A percentile compares a stretch with the other conserved stretches of the same genome.
phyloP scores from a whole-genome alignment of 192 early-diverging fungal genomes.

The Umbelopsis sp. region DNA sequence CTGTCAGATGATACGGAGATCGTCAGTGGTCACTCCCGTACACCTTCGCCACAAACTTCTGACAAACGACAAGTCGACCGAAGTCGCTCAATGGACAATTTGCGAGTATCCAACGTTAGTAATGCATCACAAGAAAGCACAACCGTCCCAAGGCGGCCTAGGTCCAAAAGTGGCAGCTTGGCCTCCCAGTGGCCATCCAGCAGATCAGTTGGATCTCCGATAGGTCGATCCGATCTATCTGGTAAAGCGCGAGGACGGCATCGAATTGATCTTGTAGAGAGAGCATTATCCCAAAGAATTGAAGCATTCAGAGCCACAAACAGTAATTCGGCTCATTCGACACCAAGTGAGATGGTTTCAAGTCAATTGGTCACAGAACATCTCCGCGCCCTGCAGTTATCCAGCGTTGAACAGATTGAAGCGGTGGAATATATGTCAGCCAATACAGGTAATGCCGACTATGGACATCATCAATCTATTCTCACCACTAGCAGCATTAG shows the following conservation, averaged over 20 bases:
- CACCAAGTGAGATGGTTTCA: slow-evolving; percentile 23
- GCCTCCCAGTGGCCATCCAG: slow-evolving; percentile 13
- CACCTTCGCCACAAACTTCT: not conserved
- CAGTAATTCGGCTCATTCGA: not conserved
- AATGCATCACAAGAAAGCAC: not conserved
- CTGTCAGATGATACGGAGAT: not conserved
- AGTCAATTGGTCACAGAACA: slow-evolving; percentile 25
- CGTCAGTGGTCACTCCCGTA: not conserved
- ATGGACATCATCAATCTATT: not conserved
- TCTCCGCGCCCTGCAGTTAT: slow-evolving; percentile 21
- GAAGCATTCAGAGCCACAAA: slow-evolving; percentile 9
- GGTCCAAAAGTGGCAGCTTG: slow-evolving; percentile 14
- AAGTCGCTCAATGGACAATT: slow-evolving; percentile 10
- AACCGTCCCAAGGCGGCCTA: not conserved
- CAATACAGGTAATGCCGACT: not conserved
- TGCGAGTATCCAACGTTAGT: slow-evolving; percentile 1
- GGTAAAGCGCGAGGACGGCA: slow-evolving; percentile 3
- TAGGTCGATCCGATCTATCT: not conserved
- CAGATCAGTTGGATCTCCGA: slow-evolving; percentile 14
- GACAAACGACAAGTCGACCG: not conserved
- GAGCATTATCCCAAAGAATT: slow-evolving; percentile 14
- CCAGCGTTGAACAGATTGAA: slow-evolving; percentile 1
- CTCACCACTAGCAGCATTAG: not conserved
- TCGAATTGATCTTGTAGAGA: not conserved
- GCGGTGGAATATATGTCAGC: not conserved